Base-by-base conservation (phyloP, 108 stramenopile genomes). In the Schizochytrium sp. region DNA sequence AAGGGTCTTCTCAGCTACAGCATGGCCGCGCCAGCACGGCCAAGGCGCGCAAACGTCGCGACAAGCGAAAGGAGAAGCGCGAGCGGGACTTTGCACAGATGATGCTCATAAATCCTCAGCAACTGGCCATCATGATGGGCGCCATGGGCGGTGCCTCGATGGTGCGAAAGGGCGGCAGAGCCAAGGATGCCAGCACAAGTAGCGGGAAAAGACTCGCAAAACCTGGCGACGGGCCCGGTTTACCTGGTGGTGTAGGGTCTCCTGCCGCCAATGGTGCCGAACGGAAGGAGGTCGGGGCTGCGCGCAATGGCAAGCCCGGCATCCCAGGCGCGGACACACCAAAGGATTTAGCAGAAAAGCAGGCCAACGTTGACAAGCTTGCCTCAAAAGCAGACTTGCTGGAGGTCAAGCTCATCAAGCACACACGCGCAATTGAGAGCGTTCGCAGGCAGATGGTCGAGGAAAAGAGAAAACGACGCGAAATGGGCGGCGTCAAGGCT, bases 401-500 rank as follows among this genome's bases (percentile, higher is more conserved):
- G 18, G 76, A 83, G 23, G n/a, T 83, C 28, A 47, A 53, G 51
- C 45, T 83, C 6, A 83, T 83, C 51, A 83, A 53, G 4, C 76
- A 83, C 6, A 4, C 44, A 1, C 76, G 51, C 48, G 48, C 45
- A 23, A 53, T 83, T 1, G 76, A 83, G 51, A 28, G 14, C 25
- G 28, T 83, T 6, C 45, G 76, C 18, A 12, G 4, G 25, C 45
- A 83, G 76, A 83, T 83, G 76, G 51, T 83, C 19, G 76, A 83
- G 23, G 76, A 83, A 53, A 83, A 83, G n/a, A 10, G 76, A 4
- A 93, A 93, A 76, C 92, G 95, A 23, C 91, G 90, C 58, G 72
- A 92, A 87, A 96, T 95, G 95, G 96, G 96, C 45, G 96, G 96
- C 28, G 93, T 95, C 29, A 95, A 96, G 89, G 96, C 96, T 69